Percentiles rank a stretch among this genome's conserved stretches.
Evolutionary conservation across 1,139 yeast genomes (phyloP).

Genomic region (Taphrina flavorubra): DNA sequence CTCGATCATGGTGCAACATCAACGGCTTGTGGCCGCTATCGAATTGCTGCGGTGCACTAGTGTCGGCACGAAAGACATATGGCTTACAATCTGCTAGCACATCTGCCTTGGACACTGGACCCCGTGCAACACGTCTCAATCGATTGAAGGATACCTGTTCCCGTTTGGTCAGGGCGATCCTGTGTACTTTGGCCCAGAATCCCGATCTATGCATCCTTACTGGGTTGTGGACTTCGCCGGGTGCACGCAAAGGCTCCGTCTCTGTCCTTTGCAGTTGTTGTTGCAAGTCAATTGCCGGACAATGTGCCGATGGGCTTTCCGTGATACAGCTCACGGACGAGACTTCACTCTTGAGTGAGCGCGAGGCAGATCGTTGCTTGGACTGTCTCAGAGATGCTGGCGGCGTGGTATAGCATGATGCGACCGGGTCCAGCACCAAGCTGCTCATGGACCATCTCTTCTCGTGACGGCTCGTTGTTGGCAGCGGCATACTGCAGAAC

Average conservation of each 20-base stretch:
- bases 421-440: background rate
- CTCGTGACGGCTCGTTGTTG: background rate
- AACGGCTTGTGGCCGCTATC: slow-evolving; percentile 17
- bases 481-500: background rate
- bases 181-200: slow-evolving; percentile 10
- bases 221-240: background rate
- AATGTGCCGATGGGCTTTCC: background rate
- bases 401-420: slow-evolving; percentile 1
- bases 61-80: background rate
- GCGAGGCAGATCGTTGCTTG: background rate
- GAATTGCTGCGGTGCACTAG: background rate
- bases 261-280: background rate
- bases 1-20: slow-evolving; percentile 5
- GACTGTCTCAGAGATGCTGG: background rate
- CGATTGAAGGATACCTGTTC: slow-evolving; percentile 13
- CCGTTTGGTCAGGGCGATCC: background rate
- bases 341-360: background rate
- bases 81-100: slow-evolving; percentile 2
- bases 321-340: background rate
- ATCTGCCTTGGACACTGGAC: slow-evolving; percentile 17
- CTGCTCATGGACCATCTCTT: background rate
- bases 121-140: slow-evolving; percentile 2
- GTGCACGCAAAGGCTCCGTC: background rate
- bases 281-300: background rate
- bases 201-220: background rate